Base-by-base conservation (phyloP, 2,329 filamentous ascomycete genomes). In the Cladosporium sp. region DNA sequence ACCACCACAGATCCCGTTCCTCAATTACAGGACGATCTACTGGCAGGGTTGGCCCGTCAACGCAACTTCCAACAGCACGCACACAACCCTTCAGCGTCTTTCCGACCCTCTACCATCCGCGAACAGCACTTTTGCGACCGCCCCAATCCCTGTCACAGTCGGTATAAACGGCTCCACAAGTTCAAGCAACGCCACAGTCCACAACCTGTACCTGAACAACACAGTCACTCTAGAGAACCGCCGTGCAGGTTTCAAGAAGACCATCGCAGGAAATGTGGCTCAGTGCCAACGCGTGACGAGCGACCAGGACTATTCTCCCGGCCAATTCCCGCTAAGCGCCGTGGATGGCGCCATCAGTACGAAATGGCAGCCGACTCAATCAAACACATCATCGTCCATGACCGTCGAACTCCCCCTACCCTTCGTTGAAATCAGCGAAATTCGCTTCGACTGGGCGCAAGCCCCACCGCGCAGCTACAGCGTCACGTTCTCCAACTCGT, bases 241-340 rank as follows among this genome's bases (percentile, higher is more conserved):
- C 8, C 77, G 80, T 19, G 80, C 82, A 58, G 82, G 81, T 60
- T 73, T 80, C 20, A 76, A 77, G 14, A 73, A 78, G 34, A 87
- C 86, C 0, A 73, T 82, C 2, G 66, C 76, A 0, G 81, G 81
- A 8, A 89, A 90, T 68, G 75, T 89, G 28, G 78, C 83, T 0
- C 87, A 90, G 73, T 90, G 87, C 70, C 78, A 76, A 3, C 78
- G 84, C 1, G 61, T 57, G n/a, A 54, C 62, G 3, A 83, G 81
- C 1, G 69, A 74, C 0, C 70, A 79, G 39, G 67, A 70, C 1
- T 83, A 80, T 66, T 74, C 80, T 25, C 82, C 85, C 0, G 88
- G 88, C 14, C 88, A 90, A 70, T 88, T 90, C 73, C 86, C 88
- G 1, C 76, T 88, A 55, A 79, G 82, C 0, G 86, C 85, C 2